Conservation (phyloP, 2,329 filamentous ascomycete species). For the Trichoderma afroharzianum region DNA sequence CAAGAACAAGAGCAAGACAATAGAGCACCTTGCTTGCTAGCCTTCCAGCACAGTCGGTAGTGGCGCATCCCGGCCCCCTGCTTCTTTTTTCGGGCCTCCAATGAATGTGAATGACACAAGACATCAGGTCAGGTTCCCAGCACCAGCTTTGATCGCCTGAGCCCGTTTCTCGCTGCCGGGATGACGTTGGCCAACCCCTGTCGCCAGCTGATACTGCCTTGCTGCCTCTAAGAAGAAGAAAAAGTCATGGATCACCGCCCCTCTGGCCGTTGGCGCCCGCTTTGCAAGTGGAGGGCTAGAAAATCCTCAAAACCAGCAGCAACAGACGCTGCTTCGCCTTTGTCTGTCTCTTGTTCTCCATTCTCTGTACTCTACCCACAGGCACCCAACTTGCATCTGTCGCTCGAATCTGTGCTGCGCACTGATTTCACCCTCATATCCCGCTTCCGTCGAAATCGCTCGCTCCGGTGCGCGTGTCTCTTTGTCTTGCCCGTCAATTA, state of each 20-base stretch:
- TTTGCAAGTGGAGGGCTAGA: neutral
- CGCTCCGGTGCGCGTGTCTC: neutral
- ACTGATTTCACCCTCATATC: neutral
- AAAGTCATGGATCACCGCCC: constrained; percentile 12
- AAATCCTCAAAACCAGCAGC: constrained; percentile 16
- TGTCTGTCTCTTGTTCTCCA: neutral
- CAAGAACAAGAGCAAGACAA: neutral
- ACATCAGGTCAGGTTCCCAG: constrained; percentile 10
- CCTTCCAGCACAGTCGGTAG: neutral
- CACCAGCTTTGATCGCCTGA: constrained; percentile 9
- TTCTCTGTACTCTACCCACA: neutral
- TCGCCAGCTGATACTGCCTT: constrained; percentile 20
- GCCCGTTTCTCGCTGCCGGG: constrained; percentile 1
- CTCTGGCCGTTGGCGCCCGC: constrained; percentile 12
- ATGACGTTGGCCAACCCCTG: constrained; percentile 17
- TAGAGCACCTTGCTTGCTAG: neutral
- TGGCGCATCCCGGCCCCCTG: neutral
- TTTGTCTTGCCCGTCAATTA: neutral
- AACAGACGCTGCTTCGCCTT: neutral
- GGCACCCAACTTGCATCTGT: neutral
- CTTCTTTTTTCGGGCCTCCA: constrained; percentile 3
- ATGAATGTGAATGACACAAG: constrained; percentile 10
- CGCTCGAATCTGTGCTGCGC: neutral
- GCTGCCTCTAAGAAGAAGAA: constrained; percentile 9
- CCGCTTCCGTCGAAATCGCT: neutral